Conservation (phyloP, 2,329 filamentous ascomycete genomes). For the Capronia epimyces region DNA sequence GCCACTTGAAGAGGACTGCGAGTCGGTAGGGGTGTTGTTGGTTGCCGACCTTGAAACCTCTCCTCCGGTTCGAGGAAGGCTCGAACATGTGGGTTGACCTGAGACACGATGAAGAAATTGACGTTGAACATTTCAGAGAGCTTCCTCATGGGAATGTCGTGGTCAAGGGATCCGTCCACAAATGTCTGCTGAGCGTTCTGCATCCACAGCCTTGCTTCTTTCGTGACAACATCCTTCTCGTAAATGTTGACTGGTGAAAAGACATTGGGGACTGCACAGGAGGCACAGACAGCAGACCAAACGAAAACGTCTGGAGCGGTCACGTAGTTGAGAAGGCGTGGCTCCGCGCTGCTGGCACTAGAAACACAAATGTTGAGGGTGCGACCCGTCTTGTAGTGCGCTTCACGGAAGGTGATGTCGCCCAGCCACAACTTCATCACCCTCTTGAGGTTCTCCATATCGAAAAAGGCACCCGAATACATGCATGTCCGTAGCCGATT, state of each 20-base stretch:
- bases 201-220: slow-evolving; percentile 75
- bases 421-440: slow-evolving; percentile 78
- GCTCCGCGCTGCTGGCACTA: slow-evolving; percentile 80
- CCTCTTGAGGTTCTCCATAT: slow-evolving; percentile 71
- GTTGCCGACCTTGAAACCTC: slow-evolving; percentile 37
- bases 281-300: slow-evolving; percentile 89
- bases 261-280: slow-evolving; percentile 77
- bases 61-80: slow-evolving; percentile 78
- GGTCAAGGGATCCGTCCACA: slow-evolving; percentile 93
- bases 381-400: slow-evolving; percentile 86
- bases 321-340: slow-evolving; percentile 81
- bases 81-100: slow-evolving; percentile 91
- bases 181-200: slow-evolving; percentile 65
- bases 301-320: slow-evolving; percentile 92
- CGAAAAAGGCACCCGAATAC: slow-evolving; percentile 58
- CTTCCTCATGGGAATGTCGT: slow-evolving; percentile 84
- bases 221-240: slow-evolving; percentile 78
- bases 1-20: slow-evolving; percentile 50
- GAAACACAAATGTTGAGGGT: slow-evolving; percentile 94
- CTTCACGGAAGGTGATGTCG: slow-evolving; percentile 90
- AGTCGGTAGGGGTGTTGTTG: slow-evolving; percentile 15
- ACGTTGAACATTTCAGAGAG: slow-evolving; percentile 95
- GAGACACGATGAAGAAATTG: slow-evolving; percentile 95
- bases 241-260: slow-evolving; percentile 74
- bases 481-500: slow-evolving; percentile 69